A percentile compares a stretch with the other conserved stretches of the same genome.
Evolutionary conservation across 805 yeast species (phyloP).

Genomic region (Saccharomycopsis guyanensis): DNA sequence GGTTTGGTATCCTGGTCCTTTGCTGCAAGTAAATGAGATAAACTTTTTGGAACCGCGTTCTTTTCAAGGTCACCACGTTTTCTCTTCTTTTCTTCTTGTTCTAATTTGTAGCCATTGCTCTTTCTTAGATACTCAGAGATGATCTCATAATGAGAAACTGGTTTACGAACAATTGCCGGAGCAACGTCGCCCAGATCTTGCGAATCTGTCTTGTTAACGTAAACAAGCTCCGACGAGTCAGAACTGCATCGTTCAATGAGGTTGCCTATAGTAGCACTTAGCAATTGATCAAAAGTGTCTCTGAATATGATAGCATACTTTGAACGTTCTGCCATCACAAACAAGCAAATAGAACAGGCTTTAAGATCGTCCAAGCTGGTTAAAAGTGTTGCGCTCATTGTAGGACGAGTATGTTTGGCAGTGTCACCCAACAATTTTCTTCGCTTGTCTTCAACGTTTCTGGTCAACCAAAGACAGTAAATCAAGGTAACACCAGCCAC

Average conservation of each 20-base stretch:
- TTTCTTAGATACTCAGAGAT: slow-evolving; percentile 19
- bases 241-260: slow-evolving; percentile 57
- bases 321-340: slow-evolving; percentile 61
- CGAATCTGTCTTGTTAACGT: slow-evolving; percentile 14
- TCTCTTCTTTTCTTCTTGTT: slow-evolving; percentile 41
- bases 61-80: slow-evolving; percentile 45
- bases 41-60: slow-evolving; percentile 45
- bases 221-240: slow-evolving; percentile 47
- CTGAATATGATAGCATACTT: slow-evolving; percentile 53
- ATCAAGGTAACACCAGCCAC: slow-evolving; percentile 63
- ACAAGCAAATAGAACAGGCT: slow-evolving; percentile 56
- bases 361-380: slow-evolving; percentile 55
- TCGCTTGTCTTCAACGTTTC: slow-evolving; percentile 52
- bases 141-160: slow-evolving; percentile 31
- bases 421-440: slow-evolving; percentile 47
- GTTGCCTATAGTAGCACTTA: slow-evolving; percentile 58
- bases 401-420: slow-evolving; percentile 53
- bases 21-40: slow-evolving; percentile 38
- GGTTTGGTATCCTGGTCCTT: background rate
- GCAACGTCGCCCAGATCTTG: slow-evolving; percentile 41
- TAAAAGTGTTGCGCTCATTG: slow-evolving; percentile 45
- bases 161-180: slow-evolving; percentile 47
- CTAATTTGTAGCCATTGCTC: slow-evolving; percentile 26
- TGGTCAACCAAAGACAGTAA: slow-evolving; percentile 59
- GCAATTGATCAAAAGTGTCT: slow-evolving; percentile 60